These are phyloP conservation scores for Phellopilus nigrolimitatus DNA, from an alignment of 1,284 basidiomycete genomes.

Conservation along the genomic window DNA sequence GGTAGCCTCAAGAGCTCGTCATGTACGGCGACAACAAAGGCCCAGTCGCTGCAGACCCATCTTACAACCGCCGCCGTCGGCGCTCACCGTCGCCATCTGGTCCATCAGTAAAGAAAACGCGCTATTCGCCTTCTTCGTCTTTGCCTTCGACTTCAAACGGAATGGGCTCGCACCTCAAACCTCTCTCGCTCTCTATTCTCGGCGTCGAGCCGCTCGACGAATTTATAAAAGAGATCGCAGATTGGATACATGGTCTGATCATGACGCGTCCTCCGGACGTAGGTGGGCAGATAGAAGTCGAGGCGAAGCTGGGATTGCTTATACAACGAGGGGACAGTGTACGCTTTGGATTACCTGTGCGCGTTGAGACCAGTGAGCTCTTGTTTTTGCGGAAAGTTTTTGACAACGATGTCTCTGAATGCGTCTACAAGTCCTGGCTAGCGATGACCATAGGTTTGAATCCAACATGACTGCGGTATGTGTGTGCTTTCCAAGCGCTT, in stretches of 20 bases:
- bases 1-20: too few species aligned
- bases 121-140: slow-evolving; percentile 29
- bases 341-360: slow-evolving; percentile 68
- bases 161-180: slow-evolving; percentile 24
- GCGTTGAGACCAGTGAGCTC: slow-evolving; percentile 77
- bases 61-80: slow-evolving; percentile 1
- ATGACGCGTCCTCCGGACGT: slow-evolving; percentile 43
- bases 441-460: slow-evolving; percentile 75
- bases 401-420: slow-evolving; percentile 16
- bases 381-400: slow-evolving; percentile 13
- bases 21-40: slow-evolving; percentile 7
- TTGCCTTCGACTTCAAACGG: slow-evolving; percentile 38
- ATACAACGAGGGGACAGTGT: slow-evolving; percentile 53
- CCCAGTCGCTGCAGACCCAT: not conserved
- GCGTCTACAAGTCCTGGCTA: slow-evolving; percentile 38
- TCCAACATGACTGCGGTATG: slow-evolving; percentile 87
- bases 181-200: slow-evolving; percentile 84
- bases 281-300: slow-evolving; percentile 64
- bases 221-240: slow-evolving; percentile 86
- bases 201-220: slow-evolving; percentile 93
- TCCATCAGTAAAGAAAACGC: slow-evolving; percentile 11
- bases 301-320: slow-evolving; percentile 89
- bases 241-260: slow-evolving; percentile 80
- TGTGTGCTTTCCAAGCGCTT: slow-evolving; percentile 20
- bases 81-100: slow-evolving; percentile 10